Evolutionary conservation across 2,329 filamentous ascomycete species (phyloP), one percentile per base, ranked within the genome.

Genomic region (Exophiala sp.): DNA sequence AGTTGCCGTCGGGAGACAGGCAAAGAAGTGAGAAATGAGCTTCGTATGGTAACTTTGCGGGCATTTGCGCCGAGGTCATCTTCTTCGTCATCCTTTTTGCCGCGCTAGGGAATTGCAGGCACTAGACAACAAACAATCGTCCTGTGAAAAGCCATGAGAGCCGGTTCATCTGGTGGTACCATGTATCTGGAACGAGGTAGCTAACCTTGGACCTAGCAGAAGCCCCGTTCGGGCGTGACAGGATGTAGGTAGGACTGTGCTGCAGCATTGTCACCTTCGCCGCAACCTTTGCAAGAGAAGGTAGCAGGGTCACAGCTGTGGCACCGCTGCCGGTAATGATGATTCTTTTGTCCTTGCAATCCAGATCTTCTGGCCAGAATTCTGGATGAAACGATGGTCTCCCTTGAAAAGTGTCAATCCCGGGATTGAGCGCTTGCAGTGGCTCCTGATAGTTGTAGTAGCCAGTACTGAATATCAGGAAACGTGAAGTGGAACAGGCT

Each of bases 281-380:
- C 24, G 24, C 24, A 8, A 5, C 24, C 4, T 29, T 29, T 29
- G 24, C 24, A 29, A 29, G 24, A 3, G 24, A 29, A 29, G 89
- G 89, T 3, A 94, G 68, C 1, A 95, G 76, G 0, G 89, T 94
- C 45, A 92, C 72, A 5, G 89, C 86, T 0, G 89, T 95, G 2
- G 89, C 89, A 5, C 89, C 89, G 11, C 81, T 86, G 10, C 89
- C 89, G 57, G 92, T 82, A 52, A 92, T 76, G 39, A 88, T 78
- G n/a, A 92, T 75, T 40, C 81, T 80, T 69, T 91, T 89, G 66
- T 76, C 75, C 5, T 75, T 69, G 66, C 86, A 86, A 63, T 88
- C 79, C 36, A 87, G 71, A 43, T 83, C 76, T 52, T 85, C 73
- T 0, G 86, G 86, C 88, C 88, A 91, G 70, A 87, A 89, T 61